Evolutionary conservation across 208 protist genomes (phyloP), one percentile per base, ranked within the genome.

Genomic region (Leishmania martiniquensis): DNA sequence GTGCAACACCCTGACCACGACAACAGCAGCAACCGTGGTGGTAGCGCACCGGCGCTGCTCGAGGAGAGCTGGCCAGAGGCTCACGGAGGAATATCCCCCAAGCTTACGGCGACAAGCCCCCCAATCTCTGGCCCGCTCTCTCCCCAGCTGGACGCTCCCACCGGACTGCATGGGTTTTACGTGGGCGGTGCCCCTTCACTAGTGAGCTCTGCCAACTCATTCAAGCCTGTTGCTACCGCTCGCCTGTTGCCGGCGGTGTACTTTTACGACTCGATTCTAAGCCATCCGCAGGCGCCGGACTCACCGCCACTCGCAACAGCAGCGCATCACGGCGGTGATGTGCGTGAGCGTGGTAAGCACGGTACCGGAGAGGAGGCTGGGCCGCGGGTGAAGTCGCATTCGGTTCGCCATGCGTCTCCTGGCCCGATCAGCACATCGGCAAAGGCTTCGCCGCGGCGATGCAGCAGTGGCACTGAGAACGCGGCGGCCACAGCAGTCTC

Each of bases 231-330:
- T 12, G 55, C 72, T 32, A 25, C 74, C 17, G 55, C 59, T 32
- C 74, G 80, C 9, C 59, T 70, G 68, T 76, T 87, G 78, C 86
- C 84, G 15, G 76, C 74, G 4, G 86, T 88, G 44, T 90, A 82
- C 73, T 90, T 90, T 77, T 88, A 85, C 63, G 84, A 90, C 55
- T 84, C 86, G 54, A 83, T 90, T 51, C 65, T 86, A 25, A 74
- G 51, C 32, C 49, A 59, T 39, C 5, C n/a, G 37, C 68, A 44
- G n/a, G 68, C 22, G 68, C 68, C 68, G 10, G 44, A 59, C 15
- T 42, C 17, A 34, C 32, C 72, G 22, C 44, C 63, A 67, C 25
- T 39, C 20, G 39, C 34, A 1, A 45, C 49, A 52, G 45, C 49
- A 7, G 15, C 45, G 25, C 37, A 34, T 57, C 37, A 15, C 59